Evolutionary conservation across 2,329 filamentous ascomycete species (phyloP).

Genomic region (Monosporascus ibericus): DNA sequence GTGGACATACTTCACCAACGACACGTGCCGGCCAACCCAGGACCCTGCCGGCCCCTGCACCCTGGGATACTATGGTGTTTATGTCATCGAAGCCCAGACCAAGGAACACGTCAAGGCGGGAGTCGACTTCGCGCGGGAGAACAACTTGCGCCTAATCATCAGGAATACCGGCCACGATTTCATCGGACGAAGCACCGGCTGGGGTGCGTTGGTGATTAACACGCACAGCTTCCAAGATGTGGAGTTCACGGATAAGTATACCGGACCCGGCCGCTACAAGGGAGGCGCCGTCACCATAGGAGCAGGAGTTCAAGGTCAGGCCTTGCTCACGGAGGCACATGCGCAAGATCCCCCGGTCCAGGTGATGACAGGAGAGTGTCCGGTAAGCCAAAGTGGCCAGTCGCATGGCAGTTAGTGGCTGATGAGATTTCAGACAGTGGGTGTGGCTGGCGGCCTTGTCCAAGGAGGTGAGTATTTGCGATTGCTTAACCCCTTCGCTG

Average conservation of each 20-base stretch:
- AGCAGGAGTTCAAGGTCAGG: constrained; percentile 43
- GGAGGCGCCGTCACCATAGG: constrained; percentile 45
- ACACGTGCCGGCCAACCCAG: constrained; percentile 31
- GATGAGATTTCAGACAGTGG: constrained; percentile 38
- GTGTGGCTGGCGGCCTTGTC: constrained; percentile 53
- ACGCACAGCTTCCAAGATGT: constrained; percentile 48
- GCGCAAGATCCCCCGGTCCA: constrained; percentile 31
- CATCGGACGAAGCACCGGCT: constrained; percentile 56
- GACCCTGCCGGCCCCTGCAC: constrained; percentile 29
- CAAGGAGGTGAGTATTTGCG: constrained; percentile 39
- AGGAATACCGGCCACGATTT: constrained; percentile 54
- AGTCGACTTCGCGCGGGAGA: constrained; percentile 33
- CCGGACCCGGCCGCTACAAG: constrained; percentile 30
- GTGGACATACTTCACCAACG: constrained; percentile 39
- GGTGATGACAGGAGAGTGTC: constrained; percentile 48
- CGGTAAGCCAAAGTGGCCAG: constrained; percentile 25
- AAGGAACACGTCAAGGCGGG: constrained; percentile 25
- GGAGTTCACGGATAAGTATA: constrained; percentile 30
- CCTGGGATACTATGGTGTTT: constrained; percentile 33
- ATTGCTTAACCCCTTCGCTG: constrained; percentile 7
- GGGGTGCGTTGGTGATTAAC: constrained; percentile 51
- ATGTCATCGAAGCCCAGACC: constrained; percentile 25
- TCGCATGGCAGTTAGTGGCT: background rate
- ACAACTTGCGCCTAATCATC: constrained; percentile 47
- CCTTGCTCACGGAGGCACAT: constrained; percentile 36